Evolutionary conservation across 78 protist genomes (phyloP).

Genomic region (Tieghemostelium lacteum): DNA sequence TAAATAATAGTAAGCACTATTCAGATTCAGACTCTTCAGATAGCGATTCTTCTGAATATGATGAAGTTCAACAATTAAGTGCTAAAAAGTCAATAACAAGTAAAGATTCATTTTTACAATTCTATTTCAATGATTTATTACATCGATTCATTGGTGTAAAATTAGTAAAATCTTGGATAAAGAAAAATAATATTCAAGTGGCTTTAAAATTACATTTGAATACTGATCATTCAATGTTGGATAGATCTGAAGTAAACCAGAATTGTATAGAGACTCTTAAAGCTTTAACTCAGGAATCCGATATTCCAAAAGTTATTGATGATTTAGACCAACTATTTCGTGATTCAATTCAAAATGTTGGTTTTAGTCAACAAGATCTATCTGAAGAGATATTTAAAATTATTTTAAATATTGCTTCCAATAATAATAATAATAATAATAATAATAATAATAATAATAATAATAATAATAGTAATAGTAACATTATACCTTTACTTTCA

Average conservation of each 20-base stretch:
- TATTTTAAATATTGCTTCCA: not conserved
- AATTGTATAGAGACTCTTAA: not conserved
- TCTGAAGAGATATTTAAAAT: not conserved
- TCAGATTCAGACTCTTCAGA: not conserved
- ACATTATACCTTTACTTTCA: slow-evolving; percentile 1
- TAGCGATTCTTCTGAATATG: not conserved
- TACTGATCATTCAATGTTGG: slow-evolving; percentile 6
- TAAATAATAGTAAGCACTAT: too few relatives aligned
- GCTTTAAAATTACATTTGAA: too few relatives aligned
- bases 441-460: not conserved
- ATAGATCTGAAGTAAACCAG: not conserved
- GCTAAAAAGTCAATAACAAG: not conserved
- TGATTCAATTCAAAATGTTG: too few relatives aligned
- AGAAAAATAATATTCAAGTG: not conserved
- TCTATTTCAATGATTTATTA: slow-evolving; percentile 31
- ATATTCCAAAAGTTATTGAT: too few relatives aligned
- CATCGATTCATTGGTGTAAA: slow-evolving; percentile 15
- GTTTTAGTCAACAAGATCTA: not conserved
- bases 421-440: not conserved
- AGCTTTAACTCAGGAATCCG: too few relatives aligned
- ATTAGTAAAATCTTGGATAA: slow-evolving; percentile 29
- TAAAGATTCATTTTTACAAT: not conserved
- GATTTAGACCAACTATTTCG: too few relatives aligned
- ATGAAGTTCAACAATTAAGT: not conserved
- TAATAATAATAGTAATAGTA: not conserved